Percentiles rank a stretch among this genome's conserved stretches.
These are phyloP conservation scores for Podila minutissima DNA, from an alignment of 192 early-diverging fungal species.

Conservation along the genomic window DNA sequence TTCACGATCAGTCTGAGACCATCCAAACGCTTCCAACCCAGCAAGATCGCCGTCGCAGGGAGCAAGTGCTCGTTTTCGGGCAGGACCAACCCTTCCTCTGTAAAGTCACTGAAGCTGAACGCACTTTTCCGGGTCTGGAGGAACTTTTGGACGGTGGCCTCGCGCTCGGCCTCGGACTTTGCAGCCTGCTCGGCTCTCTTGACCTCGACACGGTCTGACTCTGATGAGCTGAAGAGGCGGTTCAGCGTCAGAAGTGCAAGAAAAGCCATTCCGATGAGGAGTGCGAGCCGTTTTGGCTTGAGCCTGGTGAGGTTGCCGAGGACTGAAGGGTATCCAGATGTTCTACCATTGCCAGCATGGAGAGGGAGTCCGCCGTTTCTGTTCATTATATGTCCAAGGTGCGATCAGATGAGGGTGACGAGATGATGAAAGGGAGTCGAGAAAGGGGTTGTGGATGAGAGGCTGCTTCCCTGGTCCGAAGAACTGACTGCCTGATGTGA, in stretches of 20 bases:
- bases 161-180: conserved; percentile 19
- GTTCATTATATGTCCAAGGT: conserved; percentile 2
- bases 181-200: background rate
- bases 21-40: conserved; percentile 56
- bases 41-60: conserved; percentile 61
- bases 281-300: background rate
- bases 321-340: background rate
- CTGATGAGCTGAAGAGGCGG: conserved; percentile 7
- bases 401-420: background rate
- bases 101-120: conserved; percentile 49
- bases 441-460: background rate
- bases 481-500: background rate
- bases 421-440: background rate
- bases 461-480: background rate
- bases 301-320: background rate
- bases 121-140: conserved; percentile 28
- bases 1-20: conserved; percentile 53
- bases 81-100: conserved; percentile 27
- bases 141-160: conserved; percentile 27
- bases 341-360: conserved; percentile 2
- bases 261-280: conserved; percentile 19
- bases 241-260: conserved; percentile 16
- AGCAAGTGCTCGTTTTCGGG: conserved; percentile 36
- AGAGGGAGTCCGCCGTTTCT: conserved; percentile 9
- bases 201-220: background rate